phyloP scores from a whole-genome alignment of 805 yeast genomes.

The Diddensiella caesifluorescens region DNA sequence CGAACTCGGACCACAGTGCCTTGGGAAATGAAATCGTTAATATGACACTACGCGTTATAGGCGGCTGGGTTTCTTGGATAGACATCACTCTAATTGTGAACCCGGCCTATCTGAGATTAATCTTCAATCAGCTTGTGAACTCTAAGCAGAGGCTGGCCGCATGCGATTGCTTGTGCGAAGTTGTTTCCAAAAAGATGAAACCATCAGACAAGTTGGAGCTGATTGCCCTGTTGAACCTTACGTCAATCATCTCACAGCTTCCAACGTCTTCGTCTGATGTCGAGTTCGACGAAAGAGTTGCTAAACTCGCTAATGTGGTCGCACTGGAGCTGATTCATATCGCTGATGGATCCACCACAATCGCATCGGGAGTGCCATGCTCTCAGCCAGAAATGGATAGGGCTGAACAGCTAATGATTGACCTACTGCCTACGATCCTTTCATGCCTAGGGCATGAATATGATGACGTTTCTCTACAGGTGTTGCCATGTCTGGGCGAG shows the following conservation, averaged over 20 bases:
- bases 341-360: constrained; percentile 41
- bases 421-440: constrained; percentile 67
- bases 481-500: constrained; percentile 73
- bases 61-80: constrained; percentile 90
- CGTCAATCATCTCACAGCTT: constrained; percentile 45
- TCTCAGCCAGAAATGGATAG: constrained; percentile 28
- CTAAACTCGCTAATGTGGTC: constrained; percentile 66
- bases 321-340: constrained; percentile 72
- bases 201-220: constrained; percentile 66
- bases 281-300: constrained; percentile 70
- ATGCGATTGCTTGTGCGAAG: constrained; percentile 51
- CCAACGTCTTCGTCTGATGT: constrained; percentile 39
- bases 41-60: constrained; percentile 60
- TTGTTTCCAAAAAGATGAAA: constrained; percentile 73
- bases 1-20: constrained; percentile 16
- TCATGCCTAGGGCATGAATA: constrained; percentile 72
- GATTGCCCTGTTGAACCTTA: constrained; percentile 61
- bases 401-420: constrained; percentile 45
- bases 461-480: constrained; percentile 82
- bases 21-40: constrained; percentile 45
- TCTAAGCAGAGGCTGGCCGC: constrained; percentile 51
- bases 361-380: constrained; percentile 18
- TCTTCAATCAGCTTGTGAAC: constrained; percentile 53
- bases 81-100: constrained; percentile 70
- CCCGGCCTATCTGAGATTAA: constrained; percentile 48